Conservation (phyloP, 2,329 filamentous ascomycete genomes). For the Huntiella moniliformis region DNA sequence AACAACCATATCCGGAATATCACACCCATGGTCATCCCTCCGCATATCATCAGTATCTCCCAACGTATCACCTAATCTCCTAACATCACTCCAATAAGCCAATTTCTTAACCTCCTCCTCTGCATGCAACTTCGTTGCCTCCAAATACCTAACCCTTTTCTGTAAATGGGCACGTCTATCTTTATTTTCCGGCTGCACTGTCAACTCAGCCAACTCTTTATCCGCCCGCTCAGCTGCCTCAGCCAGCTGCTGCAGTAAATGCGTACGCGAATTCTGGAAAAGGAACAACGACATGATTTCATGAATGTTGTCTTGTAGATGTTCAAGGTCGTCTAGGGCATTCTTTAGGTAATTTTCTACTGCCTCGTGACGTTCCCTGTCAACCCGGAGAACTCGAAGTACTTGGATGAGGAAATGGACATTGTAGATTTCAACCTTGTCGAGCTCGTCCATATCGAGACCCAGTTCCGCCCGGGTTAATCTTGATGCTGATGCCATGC, state of each 20-base stretch:
- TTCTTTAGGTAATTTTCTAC: conserved; percentile 67
- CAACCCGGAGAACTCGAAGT: conserved; percentile 54
- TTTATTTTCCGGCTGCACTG: conserved; percentile 18
- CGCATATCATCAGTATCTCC: conserved; percentile 27
- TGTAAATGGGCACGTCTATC: conserved; percentile 19
- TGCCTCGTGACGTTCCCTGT: conserved; percentile 77
- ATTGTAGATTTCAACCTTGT: conserved; percentile 29
- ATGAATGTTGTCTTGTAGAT: conserved; percentile 59
- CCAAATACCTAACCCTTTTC: conserved; percentile 45
- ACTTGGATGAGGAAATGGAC: conserved; percentile 49
- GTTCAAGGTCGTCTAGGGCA: conserved; percentile 39
- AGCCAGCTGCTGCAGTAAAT: conserved; percentile 54
- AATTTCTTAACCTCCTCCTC: conserved; percentile 63
- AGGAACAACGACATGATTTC: conserved; percentile 74
- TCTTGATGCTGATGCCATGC: conserved; percentile 9
- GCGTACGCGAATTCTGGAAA: conserved; percentile 70
- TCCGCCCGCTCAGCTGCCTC: conserved; percentile 35
- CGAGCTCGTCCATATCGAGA: conserved; percentile 35
- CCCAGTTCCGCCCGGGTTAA: conserved; percentile 25
- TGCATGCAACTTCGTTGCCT: conserved; percentile 54
- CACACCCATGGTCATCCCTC: conserved; percentile 7
- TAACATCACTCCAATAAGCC: conserved; percentile 78
- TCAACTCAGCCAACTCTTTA: conserved; percentile 23
- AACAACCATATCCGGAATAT: conserved; percentile 10
- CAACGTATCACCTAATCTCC: conserved; percentile 38